Evolutionary conservation across 2,329 filamentous ascomycete species (phyloP).

Genomic region (Talaromyces amestolkiae): DNA sequence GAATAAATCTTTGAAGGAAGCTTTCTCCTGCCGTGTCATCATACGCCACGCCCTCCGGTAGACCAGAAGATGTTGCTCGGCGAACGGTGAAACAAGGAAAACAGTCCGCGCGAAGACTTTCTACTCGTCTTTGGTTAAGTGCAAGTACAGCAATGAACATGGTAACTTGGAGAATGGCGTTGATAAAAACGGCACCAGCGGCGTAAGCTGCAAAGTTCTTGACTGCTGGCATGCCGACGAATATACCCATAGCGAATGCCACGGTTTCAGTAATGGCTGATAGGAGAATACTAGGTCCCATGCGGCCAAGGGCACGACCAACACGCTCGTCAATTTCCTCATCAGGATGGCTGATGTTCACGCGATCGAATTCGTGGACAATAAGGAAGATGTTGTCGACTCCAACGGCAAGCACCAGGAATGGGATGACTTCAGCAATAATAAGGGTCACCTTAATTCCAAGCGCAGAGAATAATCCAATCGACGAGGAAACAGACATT

Average conservation of each 20-base stretch:
- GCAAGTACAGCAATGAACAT: constrained; percentile 93
- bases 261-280: constrained; percentile 93
- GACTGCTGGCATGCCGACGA: constrained; percentile 96
- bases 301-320: constrained; percentile 83
- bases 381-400: constrained; percentile 99
- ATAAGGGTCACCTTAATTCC: constrained; percentile 95
- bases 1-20: constrained; percentile 79
- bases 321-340: constrained; percentile 82
- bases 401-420: constrained; percentile 91
- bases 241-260: constrained; percentile 86
- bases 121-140: constrained; percentile 86
- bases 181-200: constrained; percentile 93
- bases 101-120: constrained; percentile 84
- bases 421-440: constrained; percentile 97
- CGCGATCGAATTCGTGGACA: constrained; percentile 94
- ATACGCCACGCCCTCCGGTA: constrained; percentile 64
- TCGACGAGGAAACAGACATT: constrained; percentile 94
- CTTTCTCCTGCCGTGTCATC: constrained; percentile 78
- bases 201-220: constrained; percentile 97
- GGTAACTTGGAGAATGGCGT: constrained; percentile 92
- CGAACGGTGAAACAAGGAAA: constrained; percentile 84
- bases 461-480: constrained; percentile 87
- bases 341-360: constrained; percentile 89
- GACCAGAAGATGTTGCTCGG: constrained; percentile 64
- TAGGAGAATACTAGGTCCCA: constrained; percentile 93